phyloP scores from a whole-genome alignment of 2,329 filamentous ascomycete species.

The Magnaporthales sp. region DNA sequence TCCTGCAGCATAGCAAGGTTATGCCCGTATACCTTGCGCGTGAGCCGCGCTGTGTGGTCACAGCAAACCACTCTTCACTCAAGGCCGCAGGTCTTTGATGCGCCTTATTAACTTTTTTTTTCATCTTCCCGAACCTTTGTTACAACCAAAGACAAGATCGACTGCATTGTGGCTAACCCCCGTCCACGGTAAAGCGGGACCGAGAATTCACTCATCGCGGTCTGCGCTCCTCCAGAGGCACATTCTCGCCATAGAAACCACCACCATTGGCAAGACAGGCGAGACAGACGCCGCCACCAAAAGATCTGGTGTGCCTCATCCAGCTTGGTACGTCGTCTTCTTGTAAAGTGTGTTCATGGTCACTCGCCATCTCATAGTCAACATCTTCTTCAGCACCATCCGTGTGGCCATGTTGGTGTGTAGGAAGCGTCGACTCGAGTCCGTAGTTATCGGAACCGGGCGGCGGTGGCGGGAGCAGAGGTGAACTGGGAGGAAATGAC shows the following conservation, averaged over 20 bases:
- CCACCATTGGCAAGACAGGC: slow-evolving; percentile 41
- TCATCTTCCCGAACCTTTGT: too few relatives aligned
- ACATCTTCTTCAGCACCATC: slow-evolving; percentile 8
- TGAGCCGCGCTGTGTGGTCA: too few relatives aligned
- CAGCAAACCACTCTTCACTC: too few relatives aligned
- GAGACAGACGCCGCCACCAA: slow-evolving; percentile 48
- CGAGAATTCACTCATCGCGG: slow-evolving; percentile 13
- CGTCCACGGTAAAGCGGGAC: neutral
- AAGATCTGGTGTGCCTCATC: slow-evolving; percentile 51
- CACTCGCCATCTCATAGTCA: slow-evolving; percentile 23
- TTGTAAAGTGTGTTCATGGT: slow-evolving; percentile 40
- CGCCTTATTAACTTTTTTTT: too few relatives aligned
- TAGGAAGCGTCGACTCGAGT: slow-evolving; percentile 17
- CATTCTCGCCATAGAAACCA: slow-evolving; percentile 45
- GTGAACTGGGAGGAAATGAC: slow-evolving; percentile 40
- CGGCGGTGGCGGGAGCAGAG: slow-evolving; percentile 38
- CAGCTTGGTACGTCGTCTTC: slow-evolving; percentile 40
- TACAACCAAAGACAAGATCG: too few relatives aligned
- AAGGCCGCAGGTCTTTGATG: too few relatives aligned
- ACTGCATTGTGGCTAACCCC: too few relatives aligned
- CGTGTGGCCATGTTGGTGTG: neutral
- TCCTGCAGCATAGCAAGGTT: too few relatives aligned
- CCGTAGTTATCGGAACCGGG: slow-evolving; percentile 20
- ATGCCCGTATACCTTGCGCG: too few relatives aligned
- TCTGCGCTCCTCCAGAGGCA: slow-evolving; percentile 42